Evolutionary conservation across 352 stramenopile genomes (phyloP).

Genomic region (Phytopythium boreale): DNA sequence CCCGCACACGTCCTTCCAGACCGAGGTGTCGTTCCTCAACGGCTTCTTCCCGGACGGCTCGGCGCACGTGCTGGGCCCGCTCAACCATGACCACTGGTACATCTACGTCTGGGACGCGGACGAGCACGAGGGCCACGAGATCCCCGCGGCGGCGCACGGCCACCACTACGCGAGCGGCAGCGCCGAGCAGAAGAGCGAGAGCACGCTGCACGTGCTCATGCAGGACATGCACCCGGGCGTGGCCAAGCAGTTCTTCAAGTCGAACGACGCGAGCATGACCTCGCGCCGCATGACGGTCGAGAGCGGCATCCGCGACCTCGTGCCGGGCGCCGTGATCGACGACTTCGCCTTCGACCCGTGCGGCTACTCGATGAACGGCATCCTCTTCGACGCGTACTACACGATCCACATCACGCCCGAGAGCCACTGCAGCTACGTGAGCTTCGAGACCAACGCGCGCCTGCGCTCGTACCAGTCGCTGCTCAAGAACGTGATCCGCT

Average conservation of each 20-base stretch:
- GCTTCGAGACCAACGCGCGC: constrained; percentile 97
- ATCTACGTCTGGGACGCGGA: constrained; percentile 97
- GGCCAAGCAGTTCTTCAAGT: constrained; percentile 87
- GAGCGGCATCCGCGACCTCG: constrained; percentile 94
- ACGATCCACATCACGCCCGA: constrained; percentile 99
- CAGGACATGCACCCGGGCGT: constrained; percentile 83
- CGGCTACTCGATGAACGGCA: constrained; percentile 99
- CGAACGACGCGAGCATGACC: constrained; percentile 57
- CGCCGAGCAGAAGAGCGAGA: constrained; percentile 39
- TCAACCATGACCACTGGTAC: constrained; percentile 99
- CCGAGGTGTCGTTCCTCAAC: constrained; percentile 96
- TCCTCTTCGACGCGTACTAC: constrained; percentile 97
- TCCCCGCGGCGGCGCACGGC: constrained; percentile 4
- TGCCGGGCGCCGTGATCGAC: constrained; percentile 94
- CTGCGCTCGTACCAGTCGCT: constrained; percentile 87
- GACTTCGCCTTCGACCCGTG: constrained; percentile 98
- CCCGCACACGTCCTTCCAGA: constrained; percentile 95
- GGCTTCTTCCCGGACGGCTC: constrained; percentile 83
- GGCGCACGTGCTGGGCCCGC: constrained; percentile 88
- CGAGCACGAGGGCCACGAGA: constrained; percentile 41
- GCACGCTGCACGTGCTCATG: constrained; percentile 83
- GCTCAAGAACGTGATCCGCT: constrained; percentile 97
- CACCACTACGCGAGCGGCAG: constrained; percentile 19
- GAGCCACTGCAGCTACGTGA: constrained; percentile 95
- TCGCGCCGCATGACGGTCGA: constrained; percentile 92